phyloP scores from a whole-genome alignment of 805 yeast genomes.

The Starmerella powellii region DNA sequence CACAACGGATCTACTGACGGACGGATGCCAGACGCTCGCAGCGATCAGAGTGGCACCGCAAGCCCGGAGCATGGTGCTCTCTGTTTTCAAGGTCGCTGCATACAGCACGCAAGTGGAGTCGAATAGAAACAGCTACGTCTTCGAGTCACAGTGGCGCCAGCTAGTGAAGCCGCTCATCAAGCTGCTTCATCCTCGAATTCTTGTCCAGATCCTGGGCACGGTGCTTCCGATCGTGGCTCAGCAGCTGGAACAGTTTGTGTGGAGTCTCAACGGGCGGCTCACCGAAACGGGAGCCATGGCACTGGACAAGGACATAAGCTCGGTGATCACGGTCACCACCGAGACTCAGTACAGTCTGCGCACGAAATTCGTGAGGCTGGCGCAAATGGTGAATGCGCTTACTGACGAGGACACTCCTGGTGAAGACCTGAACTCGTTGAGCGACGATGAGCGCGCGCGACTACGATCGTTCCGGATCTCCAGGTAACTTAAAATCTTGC shows the following conservation, averaged over 20 bases:
- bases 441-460: conserved; percentile 2
- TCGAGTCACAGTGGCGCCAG: conserved; percentile 52
- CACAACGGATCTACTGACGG: conserved; percentile 34
- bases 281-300: conserved; percentile 76
- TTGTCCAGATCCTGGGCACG: conserved; percentile 36
- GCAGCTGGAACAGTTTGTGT: conserved; percentile 52
- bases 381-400: conserved; percentile 57
- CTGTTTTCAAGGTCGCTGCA: conserved; percentile 28
- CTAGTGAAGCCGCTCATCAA: conserved; percentile 54
- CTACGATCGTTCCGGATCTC: not conserved
- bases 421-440: conserved; percentile 3
- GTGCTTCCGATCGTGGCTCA: conserved; percentile 46
- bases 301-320: conserved; percentile 68
- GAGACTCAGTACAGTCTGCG: conserved; percentile 62
- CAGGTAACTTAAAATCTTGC: no score
- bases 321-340: conserved; percentile 53
- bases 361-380: conserved; percentile 65
- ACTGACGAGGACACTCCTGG: conserved; percentile 6
- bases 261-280: conserved; percentile 52
- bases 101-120: conserved; percentile 4
- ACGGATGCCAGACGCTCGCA: conserved; percentile 33
- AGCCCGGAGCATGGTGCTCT: conserved; percentile 29
- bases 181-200: conserved; percentile 44
- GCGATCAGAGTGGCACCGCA: conserved; percentile 30
- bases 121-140: conserved; percentile 27